Percentiles rank a stretch among this genome's conserved stretches.
Conservation (phyloP, 768 basidiomycete genomes). For the Russula compacta region DNA sequence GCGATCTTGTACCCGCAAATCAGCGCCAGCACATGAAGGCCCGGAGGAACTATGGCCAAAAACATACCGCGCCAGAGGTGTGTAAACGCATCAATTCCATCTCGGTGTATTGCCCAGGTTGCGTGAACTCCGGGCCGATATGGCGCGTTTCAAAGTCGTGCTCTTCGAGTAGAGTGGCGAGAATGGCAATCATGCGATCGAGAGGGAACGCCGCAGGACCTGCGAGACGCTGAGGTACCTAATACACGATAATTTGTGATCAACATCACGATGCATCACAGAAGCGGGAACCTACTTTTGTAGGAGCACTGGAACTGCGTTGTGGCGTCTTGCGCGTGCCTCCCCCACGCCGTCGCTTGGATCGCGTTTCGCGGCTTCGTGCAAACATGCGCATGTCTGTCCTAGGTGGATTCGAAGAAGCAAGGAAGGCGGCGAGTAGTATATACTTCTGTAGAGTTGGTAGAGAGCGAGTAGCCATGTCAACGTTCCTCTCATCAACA, state of each 20-base stretch:
- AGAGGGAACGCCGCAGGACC: conserved; percentile 74
- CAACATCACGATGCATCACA: neutral
- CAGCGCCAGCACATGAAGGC: neutral
- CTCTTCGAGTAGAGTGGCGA: conserved; percentile 70
- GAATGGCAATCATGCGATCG: conserved; percentile 71
- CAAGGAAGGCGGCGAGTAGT: conserved; percentile 67
- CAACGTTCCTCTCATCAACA: conserved; percentile 5
- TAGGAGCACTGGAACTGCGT: conserved; percentile 18
- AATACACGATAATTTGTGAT: neutral
- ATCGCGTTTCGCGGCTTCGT: conserved; percentile 54
- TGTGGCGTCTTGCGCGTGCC: conserved; percentile 24
- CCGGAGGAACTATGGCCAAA: neutral
- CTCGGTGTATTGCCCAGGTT: conserved; percentile 67
- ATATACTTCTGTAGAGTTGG: conserved; percentile 69
- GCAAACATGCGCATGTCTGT: conserved; percentile 81
- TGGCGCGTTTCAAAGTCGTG: conserved; percentile 46
- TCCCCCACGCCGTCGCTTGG: conserved; percentile 38
- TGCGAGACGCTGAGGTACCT: conserved; percentile 70
- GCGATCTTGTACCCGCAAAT: conserved; percentile 39
- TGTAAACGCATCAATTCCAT: conserved; percentile 59
- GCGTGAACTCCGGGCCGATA: conserved; percentile 37
- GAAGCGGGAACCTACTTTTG: conserved; percentile 22
- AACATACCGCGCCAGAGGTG: conserved; percentile 48
- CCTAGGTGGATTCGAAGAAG: conserved; percentile 76
- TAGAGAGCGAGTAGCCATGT: conserved; percentile 30